Base-by-base conservation (phyloP, 108 stramenopile genomes). In the Conticribra guillardii region DNA sequence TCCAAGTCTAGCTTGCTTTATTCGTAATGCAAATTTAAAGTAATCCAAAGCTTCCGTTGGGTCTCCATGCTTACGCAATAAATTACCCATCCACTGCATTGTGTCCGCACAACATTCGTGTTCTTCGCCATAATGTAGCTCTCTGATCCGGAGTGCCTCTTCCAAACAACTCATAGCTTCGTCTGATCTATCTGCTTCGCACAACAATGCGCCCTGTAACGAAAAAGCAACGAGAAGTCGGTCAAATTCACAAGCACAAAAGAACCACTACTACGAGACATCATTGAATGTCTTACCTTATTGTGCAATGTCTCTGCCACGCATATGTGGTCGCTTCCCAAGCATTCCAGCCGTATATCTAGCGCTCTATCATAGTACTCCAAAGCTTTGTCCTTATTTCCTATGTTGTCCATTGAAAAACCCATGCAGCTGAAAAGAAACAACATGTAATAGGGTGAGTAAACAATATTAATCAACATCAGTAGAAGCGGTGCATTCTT, bases 1-100 rank as follows among this genome's bases (percentile, higher is more conserved):
- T 30, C 81, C 81, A 14, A 83, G 61, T 34, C 62, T 75, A 24
- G 54, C 56, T 49, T 74, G 74, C 55, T 80, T 80, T n/a, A 80
- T 80, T 23, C 79, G 46, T 21, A 83, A 64, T 1, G 82, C 79
- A 55, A 75, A 76, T 49, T 80, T 76, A 54, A 83, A 83, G 63
- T 83, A 80, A 31, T 71, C 74, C 49, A 83, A 34, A 9, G 79
- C 73, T 45, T 83, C 82, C 22, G 73, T 74, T 32, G 73, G 67
- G 54, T 73, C 69, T 59, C 75, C 79, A 22, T 79, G 60, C 44
- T 83, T 73, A 60, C 82, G 32, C 69, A 80, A 65, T 17, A 79
- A 61, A 28, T 83, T 83, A 23, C 79, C 82, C 68, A 83, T 80
- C 76, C 76, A 78, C 64, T 78, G 76, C 76, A 79, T 79, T 28